These are phyloP conservation scores for Aotearoamyces nothofagi DNA, from an alignment of 2,329 filamentous ascomycete species.

Conservation along the genomic window DNA sequence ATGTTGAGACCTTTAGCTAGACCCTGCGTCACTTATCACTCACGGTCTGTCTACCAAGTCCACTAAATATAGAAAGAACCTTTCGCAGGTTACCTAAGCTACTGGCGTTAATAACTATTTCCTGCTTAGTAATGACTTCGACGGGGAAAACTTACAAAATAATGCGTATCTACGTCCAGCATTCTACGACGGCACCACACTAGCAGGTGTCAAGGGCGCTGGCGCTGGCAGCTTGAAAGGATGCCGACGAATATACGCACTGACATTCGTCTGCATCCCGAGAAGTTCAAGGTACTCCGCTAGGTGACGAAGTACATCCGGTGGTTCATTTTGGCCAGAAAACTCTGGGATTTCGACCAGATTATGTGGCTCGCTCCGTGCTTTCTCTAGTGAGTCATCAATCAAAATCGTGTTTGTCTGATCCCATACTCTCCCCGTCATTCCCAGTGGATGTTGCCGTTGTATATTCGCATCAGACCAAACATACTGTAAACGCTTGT, in stretches of 20 bases:
- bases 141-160: too few species aligned
- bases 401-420: slow-evolving; percentile 82
- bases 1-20: too few species aligned
- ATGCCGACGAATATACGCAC: slow-evolving; percentile 36
- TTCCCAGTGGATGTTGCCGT: slow-evolving; percentile 27
- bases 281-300: slow-evolving; percentile 45
- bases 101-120: too few species aligned
- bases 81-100: too few species aligned
- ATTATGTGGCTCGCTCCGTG: slow-evolving; percentile 68
- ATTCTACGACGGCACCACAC: too few species aligned
- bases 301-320: slow-evolving; percentile 36
- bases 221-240: slow-evolving; percentile 27
- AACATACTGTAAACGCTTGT: slow-evolving; percentile 65
- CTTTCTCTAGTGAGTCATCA: slow-evolving; percentile 75
- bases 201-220: neutral
- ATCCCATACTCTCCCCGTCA: slow-evolving; percentile 40
- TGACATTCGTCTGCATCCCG: slow-evolving; percentile 41
- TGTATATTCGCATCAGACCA: slow-evolving; percentile 42
- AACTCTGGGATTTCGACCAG: slow-evolving; percentile 73
- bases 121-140: too few species aligned
- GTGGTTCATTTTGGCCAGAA: slow-evolving; percentile 25
- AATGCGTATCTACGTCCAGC: too few species aligned
- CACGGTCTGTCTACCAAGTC: too few species aligned
- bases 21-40: too few species aligned
- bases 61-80: too few species aligned